Evolutionary conservation across 2,329 filamentous ascomycete genomes (phyloP).

Genomic region (Neofusicoccum ribis): DNA sequence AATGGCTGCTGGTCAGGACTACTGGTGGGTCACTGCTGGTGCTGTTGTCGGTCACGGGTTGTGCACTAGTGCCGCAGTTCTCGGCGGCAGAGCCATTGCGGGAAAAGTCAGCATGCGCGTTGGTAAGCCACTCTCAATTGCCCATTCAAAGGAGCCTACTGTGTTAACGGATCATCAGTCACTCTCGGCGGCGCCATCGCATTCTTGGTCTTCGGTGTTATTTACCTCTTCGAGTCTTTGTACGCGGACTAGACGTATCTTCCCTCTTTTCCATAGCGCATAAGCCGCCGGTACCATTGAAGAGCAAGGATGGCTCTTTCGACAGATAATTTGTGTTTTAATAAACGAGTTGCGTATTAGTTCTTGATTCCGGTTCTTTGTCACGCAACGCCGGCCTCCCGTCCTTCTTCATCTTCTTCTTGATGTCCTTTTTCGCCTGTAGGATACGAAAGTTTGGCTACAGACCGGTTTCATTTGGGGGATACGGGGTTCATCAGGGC

Average conservation of each 20-base stretch:
- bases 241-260: slow-evolving; percentile 43
- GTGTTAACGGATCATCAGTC: slow-evolving; percentile 54
- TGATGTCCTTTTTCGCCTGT: background rate
- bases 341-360: background rate
- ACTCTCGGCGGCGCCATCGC: slow-evolving; percentile 88
- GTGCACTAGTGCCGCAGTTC: slow-evolving; percentile 87
- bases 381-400: background rate
- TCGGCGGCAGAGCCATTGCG: slow-evolving; percentile 89
- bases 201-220: slow-evolving; percentile 87
- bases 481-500: background rate
- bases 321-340: slow-evolving; percentile 1
- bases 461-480: background rate
- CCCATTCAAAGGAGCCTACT: background rate
- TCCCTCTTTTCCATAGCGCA: background rate
- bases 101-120: slow-evolving; percentile 93
- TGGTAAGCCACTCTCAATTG: slow-evolving; percentile 63
- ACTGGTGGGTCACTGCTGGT: slow-evolving; percentile 96
- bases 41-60: slow-evolving; percentile 83
- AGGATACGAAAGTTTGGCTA: slow-evolving; percentile 2
- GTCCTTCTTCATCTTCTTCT: background rate
- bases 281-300: background rate
- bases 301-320: background rate
- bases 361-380: background rate
- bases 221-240: slow-evolving; percentile 84
- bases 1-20: slow-evolving; percentile 97